Conservation (phyloP, 441 rosid genomes). For the Syzygium syzygioides region DNA sequence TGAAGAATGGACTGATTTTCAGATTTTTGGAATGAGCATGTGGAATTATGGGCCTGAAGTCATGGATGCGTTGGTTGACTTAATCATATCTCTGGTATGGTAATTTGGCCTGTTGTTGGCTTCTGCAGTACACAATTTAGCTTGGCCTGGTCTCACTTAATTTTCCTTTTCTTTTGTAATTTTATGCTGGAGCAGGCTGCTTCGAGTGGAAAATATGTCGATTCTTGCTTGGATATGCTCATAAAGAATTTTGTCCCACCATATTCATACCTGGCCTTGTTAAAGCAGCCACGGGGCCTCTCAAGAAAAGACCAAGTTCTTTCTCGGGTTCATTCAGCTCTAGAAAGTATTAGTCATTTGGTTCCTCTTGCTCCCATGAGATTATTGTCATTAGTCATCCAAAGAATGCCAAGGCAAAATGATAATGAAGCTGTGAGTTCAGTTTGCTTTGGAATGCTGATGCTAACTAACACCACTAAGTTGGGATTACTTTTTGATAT, state of each 20-base stretch:
- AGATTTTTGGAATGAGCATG: slow-evolving; percentile 70
- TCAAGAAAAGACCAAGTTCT: slow-evolving; percentile 58
- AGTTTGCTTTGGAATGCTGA: background rate
- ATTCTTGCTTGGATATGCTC: slow-evolving; percentile 64
- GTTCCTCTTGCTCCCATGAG: slow-evolving; percentile 73
- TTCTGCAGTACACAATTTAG: background rate
- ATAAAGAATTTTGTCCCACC: slow-evolving; percentile 71
- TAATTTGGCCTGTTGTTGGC: background rate
- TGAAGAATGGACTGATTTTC: slow-evolving; percentile 1
- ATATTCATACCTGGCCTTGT: slow-evolving; percentile 18
- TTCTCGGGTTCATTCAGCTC: slow-evolving; percentile 57
- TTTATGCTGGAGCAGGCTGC: slow-evolving; percentile 43
- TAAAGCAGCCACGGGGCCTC: slow-evolving; percentile 35
- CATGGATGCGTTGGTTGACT: slow-evolving; percentile 62
- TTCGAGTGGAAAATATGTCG: slow-evolving; percentile 61
- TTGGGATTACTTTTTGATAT: background rate
- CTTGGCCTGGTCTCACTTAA: background rate
- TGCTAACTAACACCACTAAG: background rate
- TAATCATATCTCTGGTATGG: slow-evolving; percentile 61
- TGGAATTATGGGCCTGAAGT: slow-evolving; percentile 68
- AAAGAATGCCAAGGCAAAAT: slow-evolving; percentile 43
- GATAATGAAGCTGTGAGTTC: slow-evolving; percentile 51
- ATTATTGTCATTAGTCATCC: slow-evolving; percentile 40
- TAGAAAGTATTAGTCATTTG: slow-evolving; percentile 40
- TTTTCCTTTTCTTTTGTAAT: background rate